Evolutionary conservation across 2,329 filamentous ascomycete genomes (phyloP).

Genomic region (Penicillium occitanis): DNA sequence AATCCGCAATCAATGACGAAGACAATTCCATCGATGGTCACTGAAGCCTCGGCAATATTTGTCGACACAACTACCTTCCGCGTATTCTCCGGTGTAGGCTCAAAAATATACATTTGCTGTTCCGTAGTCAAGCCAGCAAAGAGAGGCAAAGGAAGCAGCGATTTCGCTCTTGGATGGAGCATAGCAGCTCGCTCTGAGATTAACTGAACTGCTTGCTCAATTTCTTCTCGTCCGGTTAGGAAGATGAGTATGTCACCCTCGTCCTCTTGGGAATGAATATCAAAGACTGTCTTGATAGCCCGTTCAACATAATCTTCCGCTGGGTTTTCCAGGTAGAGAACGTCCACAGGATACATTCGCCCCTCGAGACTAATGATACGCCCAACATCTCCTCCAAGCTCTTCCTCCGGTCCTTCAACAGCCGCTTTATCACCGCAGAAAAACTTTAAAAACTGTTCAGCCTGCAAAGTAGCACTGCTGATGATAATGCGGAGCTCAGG

Average conservation of each 20-base stretch:
- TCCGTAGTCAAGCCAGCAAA: slow-evolving; percentile 88
- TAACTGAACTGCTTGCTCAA: slow-evolving; percentile 76
- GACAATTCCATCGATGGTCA: slow-evolving; percentile 89
- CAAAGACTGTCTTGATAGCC: slow-evolving; percentile 77
- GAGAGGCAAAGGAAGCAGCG: slow-evolving; percentile 71
- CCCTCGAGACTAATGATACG: slow-evolving; percentile 83
- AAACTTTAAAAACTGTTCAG: slow-evolving; percentile 79
- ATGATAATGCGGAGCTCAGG: slow-evolving; percentile 83
- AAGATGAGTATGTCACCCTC: slow-evolving; percentile 90
- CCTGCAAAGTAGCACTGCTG: slow-evolving; percentile 90
- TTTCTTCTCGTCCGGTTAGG: slow-evolving; percentile 88
- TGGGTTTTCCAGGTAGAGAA: slow-evolving; percentile 74
- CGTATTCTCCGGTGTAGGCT: slow-evolving; percentile 74
- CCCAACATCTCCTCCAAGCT: slow-evolving; percentile 49
- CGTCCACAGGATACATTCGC: slow-evolving; percentile 83
- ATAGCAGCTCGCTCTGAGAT: slow-evolving; percentile 70
- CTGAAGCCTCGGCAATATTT: slow-evolving; percentile 93
- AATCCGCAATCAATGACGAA: slow-evolving; percentile 90
- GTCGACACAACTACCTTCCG: slow-evolving; percentile 91
- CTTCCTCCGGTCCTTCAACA: slow-evolving; percentile 34
- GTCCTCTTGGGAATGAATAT: slow-evolving; percentile 78
- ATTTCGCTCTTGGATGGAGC: slow-evolving; percentile 59
- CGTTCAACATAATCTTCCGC: slow-evolving; percentile 84
- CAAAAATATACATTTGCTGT: slow-evolving; percentile 93
- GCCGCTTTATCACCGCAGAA: slow-evolving; percentile 58